Evolutionary conservation across 305 asterid genomes (phyloP).

Genomic region (Solanum hybrid): DNA sequence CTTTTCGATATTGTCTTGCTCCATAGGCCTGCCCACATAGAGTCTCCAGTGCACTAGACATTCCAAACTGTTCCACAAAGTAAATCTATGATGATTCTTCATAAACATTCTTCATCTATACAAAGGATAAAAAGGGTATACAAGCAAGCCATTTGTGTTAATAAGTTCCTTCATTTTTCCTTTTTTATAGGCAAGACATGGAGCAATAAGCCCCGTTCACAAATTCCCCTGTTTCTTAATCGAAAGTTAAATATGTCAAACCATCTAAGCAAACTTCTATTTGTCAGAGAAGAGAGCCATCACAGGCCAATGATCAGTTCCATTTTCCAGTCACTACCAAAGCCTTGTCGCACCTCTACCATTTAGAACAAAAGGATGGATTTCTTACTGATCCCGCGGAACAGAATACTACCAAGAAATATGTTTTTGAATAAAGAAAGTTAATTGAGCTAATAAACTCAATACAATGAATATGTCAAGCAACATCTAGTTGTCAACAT

Average conservation of each 20-base stretch:
- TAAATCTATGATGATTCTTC: not conserved
- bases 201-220: not conserved
- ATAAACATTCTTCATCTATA: not conserved
- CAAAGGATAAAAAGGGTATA: not conserved
- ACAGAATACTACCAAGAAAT: not conserved
- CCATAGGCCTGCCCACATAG: conserved; percentile 63
- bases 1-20: conserved; percentile 41
- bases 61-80: conserved; percentile 37
- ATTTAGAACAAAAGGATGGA: not conserved
- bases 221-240: not conserved
- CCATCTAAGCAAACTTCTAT: not conserved
- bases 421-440: not conserved
- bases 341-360: not conserved
- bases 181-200: not conserved
- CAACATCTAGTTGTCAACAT: not conserved
- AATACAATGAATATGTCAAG: not conserved
- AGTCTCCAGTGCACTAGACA: conserved; percentile 65
- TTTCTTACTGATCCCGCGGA: not conserved
- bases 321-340: not conserved
- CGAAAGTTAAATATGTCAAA: not conserved
- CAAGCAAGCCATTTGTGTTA: not conserved
- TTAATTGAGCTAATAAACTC: not conserved
- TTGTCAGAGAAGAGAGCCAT: not conserved
- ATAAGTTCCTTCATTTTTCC: not conserved
- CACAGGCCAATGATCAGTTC: not conserved